Evolutionary conservation across 2,329 filamentous ascomycete genomes (phyloP), one percentile per base, ranked within the genome.

Genomic region (Fusarium miscanthi): DNA sequence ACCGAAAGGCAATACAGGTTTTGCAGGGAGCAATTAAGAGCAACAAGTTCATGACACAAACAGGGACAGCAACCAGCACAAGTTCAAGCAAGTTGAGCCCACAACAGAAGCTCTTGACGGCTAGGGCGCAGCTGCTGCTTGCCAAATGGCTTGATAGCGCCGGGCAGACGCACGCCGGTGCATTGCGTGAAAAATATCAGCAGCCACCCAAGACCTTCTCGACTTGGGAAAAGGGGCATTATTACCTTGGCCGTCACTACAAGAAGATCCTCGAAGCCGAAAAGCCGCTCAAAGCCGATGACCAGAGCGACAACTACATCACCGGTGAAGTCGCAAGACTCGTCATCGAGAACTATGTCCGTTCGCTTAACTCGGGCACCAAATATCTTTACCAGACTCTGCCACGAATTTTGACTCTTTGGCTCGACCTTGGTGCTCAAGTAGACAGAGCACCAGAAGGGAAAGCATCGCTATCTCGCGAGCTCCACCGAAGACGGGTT

Each of bases 311-410:
- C 59, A 86, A 89, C 66, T 94, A 91, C 76, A 83, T 96, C 61
- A 93, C 89, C 16, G 97, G 96, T 42, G 95, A 98, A 79, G 90
- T 92, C 25, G 91, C 94, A 5, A 94, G 95, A 78, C 87, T 98
- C 21, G 93, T 99, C 40, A 93, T 98, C 72, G 94, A 98, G 77
- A 98, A 97, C 79, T 98, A 97, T 78, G 86, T 97, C 48, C 90
- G 95, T 33, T 97, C 95, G 6, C 87, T 98, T 48, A 90, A 91
- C 33, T 95, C 92, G 74, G 96, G 96, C 37, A 96, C 94, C 51
- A 99, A 98, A 82, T 98, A 98, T 81, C 89, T 98, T 46, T 97
- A 97, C 77, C 95, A 98, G 81, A 98, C 95, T 1, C 85, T 99
- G 38, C 97, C 96, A 1, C 93, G 97, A 69, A 87, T 98, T 49